Evolutionary conservation across 1,284 basidiomycete species (phyloP).

Genomic region (Naganishia liquefaciens): DNA sequence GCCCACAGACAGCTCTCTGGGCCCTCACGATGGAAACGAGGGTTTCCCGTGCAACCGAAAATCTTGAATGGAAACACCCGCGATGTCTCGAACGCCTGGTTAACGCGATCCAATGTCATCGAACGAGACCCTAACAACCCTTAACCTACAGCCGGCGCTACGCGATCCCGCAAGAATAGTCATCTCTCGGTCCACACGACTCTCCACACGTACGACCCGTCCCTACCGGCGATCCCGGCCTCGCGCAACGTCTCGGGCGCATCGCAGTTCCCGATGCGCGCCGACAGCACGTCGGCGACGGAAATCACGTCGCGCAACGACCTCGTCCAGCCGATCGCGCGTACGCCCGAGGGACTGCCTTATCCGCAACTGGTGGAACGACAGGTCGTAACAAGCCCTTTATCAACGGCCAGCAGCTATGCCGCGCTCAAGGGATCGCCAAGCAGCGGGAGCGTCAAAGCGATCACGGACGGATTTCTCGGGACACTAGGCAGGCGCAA

Average conservation of each 20-base stretch:
- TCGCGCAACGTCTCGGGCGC: conserved; percentile 46
- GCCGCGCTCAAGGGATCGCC: conserved; percentile 8
- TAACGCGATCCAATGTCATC: too few relatives aligned
- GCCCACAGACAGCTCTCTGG: too few relatives aligned
- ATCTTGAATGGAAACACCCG: too few relatives aligned
- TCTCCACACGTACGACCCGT: conserved; percentile 50
- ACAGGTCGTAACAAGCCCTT: neutral
- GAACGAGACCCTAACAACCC: neutral
- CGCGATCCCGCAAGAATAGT: neutral
- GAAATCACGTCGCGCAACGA: conserved; percentile 48
- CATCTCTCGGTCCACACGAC: conserved; percentile 14
- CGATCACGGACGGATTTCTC: neutral
- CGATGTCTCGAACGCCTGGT: too few relatives aligned
- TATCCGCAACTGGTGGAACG: conserved; percentile 62
- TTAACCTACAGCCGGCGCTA: neutral
- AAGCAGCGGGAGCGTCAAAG: conserved; percentile 23
- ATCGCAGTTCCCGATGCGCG: conserved; percentile 51
- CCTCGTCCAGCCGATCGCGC: conserved; percentile 47
- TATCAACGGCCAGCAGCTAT: neutral
- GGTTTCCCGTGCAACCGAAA: too few relatives aligned
- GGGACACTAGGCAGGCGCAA: conserved; percentile 10
- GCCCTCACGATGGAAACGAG: too few relatives aligned
- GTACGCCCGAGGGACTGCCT: conserved; percentile 64
- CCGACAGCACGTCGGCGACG: conserved; percentile 49
- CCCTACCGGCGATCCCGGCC: conserved; percentile 14